phyloP scores from a whole-genome alignment of 2,329 filamentous ascomycete species.

The Aureobasidium sp. region DNA sequence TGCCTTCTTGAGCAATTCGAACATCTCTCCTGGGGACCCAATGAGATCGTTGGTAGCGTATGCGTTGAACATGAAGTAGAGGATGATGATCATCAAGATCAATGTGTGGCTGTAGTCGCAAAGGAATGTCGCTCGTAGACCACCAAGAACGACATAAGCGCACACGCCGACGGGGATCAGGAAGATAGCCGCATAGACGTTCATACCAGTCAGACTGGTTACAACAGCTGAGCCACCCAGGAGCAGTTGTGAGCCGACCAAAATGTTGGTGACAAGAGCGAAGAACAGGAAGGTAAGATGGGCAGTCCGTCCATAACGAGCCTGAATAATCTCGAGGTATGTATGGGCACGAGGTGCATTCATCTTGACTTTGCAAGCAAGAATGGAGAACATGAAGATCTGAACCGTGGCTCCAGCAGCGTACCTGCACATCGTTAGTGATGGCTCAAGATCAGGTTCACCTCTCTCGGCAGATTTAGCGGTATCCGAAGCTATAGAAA shows the following conservation, averaged over 20 bases:
- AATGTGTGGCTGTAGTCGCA: conserved; percentile 35
- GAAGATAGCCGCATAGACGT: conserved; percentile 39
- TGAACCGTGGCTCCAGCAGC: conserved; percentile 37
- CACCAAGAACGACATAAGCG: conserved; percentile 32
- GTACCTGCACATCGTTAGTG: conserved; percentile 24
- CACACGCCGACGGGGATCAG: conserved; percentile 37
- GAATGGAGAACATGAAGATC: conserved; percentile 37
- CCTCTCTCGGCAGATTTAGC: too few relatives aligned
- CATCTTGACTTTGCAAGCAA: conserved; percentile 36
- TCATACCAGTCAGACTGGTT: conserved; percentile 37
- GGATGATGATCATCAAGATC: conserved; percentile 38
- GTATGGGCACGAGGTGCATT: conserved; percentile 34
- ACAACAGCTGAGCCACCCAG: conserved; percentile 40
- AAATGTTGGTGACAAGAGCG: conserved; percentile 37
- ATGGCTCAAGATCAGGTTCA: too few relatives aligned
- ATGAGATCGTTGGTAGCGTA: conserved; percentile 35
- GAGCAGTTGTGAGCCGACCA: conserved; percentile 37
- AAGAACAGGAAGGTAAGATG: conserved; percentile 38
- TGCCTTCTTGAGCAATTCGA: conserved; percentile 34
- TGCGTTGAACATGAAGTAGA: conserved; percentile 39
- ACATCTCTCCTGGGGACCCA: conserved; percentile 35
- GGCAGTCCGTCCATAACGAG: conserved; percentile 31
- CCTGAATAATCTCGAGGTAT: conserved; percentile 34
- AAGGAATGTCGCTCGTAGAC: conserved; percentile 38
- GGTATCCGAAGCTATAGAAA: too few relatives aligned